Evolutionary conservation across 2,329 filamentous ascomycete genomes (phyloP).

Genomic region (Chrysosporium queenslandicum): DNA sequence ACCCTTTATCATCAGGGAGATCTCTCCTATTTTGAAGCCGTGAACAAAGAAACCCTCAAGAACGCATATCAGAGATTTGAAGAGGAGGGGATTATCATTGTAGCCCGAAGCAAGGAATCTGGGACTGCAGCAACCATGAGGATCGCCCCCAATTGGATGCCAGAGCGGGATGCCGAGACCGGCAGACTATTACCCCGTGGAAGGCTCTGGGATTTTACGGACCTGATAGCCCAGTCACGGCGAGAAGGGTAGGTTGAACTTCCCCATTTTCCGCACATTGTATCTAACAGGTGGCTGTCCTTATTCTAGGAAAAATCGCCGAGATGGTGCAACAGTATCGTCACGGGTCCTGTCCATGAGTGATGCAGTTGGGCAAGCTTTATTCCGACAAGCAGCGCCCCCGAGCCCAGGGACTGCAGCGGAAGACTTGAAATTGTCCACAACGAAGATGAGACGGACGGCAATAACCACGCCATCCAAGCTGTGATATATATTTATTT

Average conservation of each 20-base stretch:
- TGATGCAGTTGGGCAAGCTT: slow-evolving; percentile 57
- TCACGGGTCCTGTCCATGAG: slow-evolving; percentile 68
- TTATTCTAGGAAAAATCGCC: slow-evolving; percentile 60
- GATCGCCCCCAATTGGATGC: slow-evolving; percentile 65
- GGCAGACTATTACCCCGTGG: slow-evolving; percentile 59
- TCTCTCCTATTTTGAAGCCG: slow-evolving; percentile 91
- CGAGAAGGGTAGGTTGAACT: slow-evolving; percentile 57
- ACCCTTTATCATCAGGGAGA: slow-evolving; percentile 97
- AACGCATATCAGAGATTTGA: slow-evolving; percentile 83
- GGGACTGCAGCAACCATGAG: slow-evolving; percentile 42
- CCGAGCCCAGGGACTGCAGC: slow-evolving; percentile 5
- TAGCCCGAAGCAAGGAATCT: slow-evolving; percentile 55
- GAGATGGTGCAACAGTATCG: slow-evolving; percentile 85
- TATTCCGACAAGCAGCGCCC: slow-evolving; percentile 46
- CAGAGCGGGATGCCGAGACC: slow-evolving; percentile 52
- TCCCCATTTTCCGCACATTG: neutral
- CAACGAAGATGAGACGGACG: slow-evolving; percentile 30
- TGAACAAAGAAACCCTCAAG: slow-evolving; percentile 95
- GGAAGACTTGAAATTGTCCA: slow-evolving; percentile 27
- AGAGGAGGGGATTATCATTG: slow-evolving; percentile 77
- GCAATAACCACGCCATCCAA: slow-evolving; percentile 25
- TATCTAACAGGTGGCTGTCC: neutral
- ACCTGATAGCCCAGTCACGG: slow-evolving; percentile 70
- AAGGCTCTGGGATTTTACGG: slow-evolving; percentile 81
- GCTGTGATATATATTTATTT: neutral